These are phyloP conservation scores for Euphrasia arctica DNA, from an alignment of 305 asterid species.

Conservation along the genomic window DNA sequence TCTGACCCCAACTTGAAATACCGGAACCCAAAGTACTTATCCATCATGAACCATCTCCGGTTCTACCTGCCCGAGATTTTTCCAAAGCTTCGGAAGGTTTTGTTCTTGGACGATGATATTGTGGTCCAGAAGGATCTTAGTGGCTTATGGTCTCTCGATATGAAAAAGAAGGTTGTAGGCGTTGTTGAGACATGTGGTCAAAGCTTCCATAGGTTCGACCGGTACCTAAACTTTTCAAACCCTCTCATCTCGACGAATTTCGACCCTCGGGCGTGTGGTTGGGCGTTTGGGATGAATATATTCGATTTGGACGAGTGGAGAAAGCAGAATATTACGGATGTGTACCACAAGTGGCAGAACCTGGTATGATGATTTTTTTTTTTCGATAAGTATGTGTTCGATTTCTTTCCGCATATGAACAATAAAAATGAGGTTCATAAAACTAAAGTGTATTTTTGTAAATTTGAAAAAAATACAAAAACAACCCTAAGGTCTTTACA, in stretches of 20 bases:
- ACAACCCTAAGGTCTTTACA: too few species aligned
- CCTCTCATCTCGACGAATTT: slow-evolving; percentile 58
- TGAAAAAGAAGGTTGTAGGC: slow-evolving; percentile 74
- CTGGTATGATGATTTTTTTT: slow-evolving; percentile 29
- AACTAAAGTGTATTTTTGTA: too few species aligned
- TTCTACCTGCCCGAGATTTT: slow-evolving; percentile 77
- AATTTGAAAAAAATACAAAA: too few species aligned
- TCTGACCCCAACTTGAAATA: slow-evolving; percentile 43
- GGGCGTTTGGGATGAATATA: slow-evolving; percentile 82
- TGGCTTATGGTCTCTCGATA: slow-evolving; percentile 53
- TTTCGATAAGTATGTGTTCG: too few species aligned
- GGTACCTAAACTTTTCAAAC: slow-evolving; percentile 77
- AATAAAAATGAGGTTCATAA: too few species aligned
- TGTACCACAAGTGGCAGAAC: slow-evolving; percentile 71
- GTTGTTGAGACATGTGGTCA: slow-evolving; percentile 84
- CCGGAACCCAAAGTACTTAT: slow-evolving; percentile 58
- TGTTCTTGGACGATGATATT: slow-evolving; percentile 75
- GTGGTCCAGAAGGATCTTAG: slow-evolving; percentile 76
- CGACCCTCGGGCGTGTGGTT: slow-evolving; percentile 74
- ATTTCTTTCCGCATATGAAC: too few species aligned
- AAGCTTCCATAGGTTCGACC: slow-evolving; percentile 66
- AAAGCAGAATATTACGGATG: slow-evolving; percentile 52
- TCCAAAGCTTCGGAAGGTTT: slow-evolving; percentile 62
- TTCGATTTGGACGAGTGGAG: slow-evolving; percentile 71
- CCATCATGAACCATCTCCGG: slow-evolving; percentile 71